Evolutionary conservation across 768 basidiomycete species (phyloP), one percentile per base, ranked within the genome.

Genomic region (Pleurotus pulmonarius): DNA sequence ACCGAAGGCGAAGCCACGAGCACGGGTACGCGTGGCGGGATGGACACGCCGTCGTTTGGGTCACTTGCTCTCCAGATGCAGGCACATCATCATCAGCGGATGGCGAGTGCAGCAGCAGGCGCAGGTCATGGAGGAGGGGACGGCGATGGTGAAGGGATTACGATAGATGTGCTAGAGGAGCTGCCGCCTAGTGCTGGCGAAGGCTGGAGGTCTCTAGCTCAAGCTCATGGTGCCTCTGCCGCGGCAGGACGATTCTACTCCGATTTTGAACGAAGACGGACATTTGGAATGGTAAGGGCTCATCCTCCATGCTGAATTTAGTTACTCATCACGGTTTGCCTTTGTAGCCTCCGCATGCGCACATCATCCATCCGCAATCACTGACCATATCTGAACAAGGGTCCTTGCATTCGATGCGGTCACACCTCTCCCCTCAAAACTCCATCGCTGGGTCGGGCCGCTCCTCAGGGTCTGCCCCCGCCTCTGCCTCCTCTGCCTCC

Each of bases 151-250:
- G 52, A 68, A 39, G 69, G 60, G 2, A 70, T 84, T 54, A 69
- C 76, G 3, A 77, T 84, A 16, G 86, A 90, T 63, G 64, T 88
- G 4, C 70, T 88, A 13, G 89, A 91, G 58, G 85, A 88, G 34
- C 84, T 77, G 20, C 88, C 89, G 6, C 88, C 89, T 2, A 65
- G 65, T 55, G 83, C 88, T 22, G 76, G 76, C 16, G 81, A 79
- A 55, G 73, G 79, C 4, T 90, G 89, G 89, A 74, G 82, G 57
- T 73, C 73, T 9, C 71, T 89, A 58, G 72, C 83, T 7, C 64
- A 75, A 37, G 71, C 70, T 16, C 56, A 67, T 3, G 67, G 67
- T 43, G 53, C 55, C 41, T 58, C 58, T 4, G 56, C 44, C 49
- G 62, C 58, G 26, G 52, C 65, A 25, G 65, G 63, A 48, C 41